Evolutionary conservation across 306 rosid genomes (phyloP).

Genomic region (Bauhinia variegata): DNA sequence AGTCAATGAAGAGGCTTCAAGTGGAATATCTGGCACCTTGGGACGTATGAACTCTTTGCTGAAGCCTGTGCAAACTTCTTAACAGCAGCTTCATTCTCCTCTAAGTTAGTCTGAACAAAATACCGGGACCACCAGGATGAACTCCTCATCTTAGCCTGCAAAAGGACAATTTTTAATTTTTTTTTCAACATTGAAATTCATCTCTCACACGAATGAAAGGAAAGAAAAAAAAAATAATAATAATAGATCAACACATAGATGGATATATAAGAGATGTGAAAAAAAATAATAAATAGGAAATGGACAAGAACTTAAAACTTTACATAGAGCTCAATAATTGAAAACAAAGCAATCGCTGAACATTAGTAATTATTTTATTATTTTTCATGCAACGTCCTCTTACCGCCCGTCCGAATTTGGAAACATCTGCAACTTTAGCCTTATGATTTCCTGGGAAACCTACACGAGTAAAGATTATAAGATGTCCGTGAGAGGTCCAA

Average conservation of each 20-base stretch:
- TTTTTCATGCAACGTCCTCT: slow-evolving; percentile 35
- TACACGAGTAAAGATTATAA: slow-evolving; percentile 36
- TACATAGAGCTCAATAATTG: no score
- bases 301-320: neutral
- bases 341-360: neutral
- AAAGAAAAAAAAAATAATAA: neutral
- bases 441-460: slow-evolving; percentile 56
- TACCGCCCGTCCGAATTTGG: slow-evolving; percentile 62
- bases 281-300: no score
- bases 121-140: slow-evolving; percentile 65
- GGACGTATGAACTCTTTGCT: slow-evolving; percentile 52
- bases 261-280: neutral
- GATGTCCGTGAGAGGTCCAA: slow-evolving; percentile 26
- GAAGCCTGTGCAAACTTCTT: slow-evolving; percentile 66
- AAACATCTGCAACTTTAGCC: slow-evolving; percentile 59
- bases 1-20: slow-evolving; percentile 60
- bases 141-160: slow-evolving; percentile 80
- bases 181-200: neutral
- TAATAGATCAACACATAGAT: neutral
- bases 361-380: neutral
- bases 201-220: no score
- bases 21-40: slow-evolving; percentile 72
- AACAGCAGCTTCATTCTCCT: slow-evolving; percentile 60
- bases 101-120: slow-evolving; percentile 61
- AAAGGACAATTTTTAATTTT: slow-evolving; percentile 20